Evolutionary conservation across 306 rosid genomes (phyloP).

Genomic region (Benincasa hispida): DNA sequence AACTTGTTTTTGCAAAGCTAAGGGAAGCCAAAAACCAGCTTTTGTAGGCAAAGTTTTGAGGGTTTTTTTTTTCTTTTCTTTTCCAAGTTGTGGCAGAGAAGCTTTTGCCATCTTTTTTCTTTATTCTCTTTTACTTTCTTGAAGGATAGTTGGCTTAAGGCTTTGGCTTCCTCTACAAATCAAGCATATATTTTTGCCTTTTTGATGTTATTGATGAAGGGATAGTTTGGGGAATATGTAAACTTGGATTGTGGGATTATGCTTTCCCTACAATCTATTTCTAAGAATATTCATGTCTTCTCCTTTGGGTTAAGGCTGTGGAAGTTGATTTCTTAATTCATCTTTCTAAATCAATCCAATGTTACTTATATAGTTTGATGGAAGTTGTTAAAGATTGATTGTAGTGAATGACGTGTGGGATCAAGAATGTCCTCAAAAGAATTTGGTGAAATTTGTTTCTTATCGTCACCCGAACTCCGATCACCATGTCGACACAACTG

Average conservation of each 20-base stretch:
- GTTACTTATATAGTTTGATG: too few species aligned
- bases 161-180: constrained; percentile 62
- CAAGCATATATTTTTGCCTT: constrained; percentile 27
- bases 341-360: not conserved
- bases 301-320: constrained; percentile 23
- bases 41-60: constrained; percentile 52
- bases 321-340: not conserved
- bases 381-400: too few species aligned
- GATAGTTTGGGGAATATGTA: not conserved
- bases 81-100: constrained; percentile 43
- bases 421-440: too few species aligned
- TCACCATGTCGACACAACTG: too few species aligned
- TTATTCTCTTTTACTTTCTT: constrained; percentile 15
- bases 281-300: constrained; percentile 73
- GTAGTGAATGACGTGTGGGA: too few species aligned
- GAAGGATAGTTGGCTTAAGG: not conserved
- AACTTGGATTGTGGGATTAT: constrained; percentile 23
- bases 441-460: too few species aligned
- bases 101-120: constrained; percentile 38
- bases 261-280: constrained; percentile 44
- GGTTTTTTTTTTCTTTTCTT: constrained; percentile 6
- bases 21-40: constrained; percentile 17
- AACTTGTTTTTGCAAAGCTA: constrained; percentile 11
- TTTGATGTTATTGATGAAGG: not conserved
- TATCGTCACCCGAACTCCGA: too few species aligned